A percentile compares a stretch with the other conserved stretches of the same genome.
Evolutionary conservation across 176 grass and related monocot species (phyloP).

Genomic region (Metroxylon sagu): DNA sequence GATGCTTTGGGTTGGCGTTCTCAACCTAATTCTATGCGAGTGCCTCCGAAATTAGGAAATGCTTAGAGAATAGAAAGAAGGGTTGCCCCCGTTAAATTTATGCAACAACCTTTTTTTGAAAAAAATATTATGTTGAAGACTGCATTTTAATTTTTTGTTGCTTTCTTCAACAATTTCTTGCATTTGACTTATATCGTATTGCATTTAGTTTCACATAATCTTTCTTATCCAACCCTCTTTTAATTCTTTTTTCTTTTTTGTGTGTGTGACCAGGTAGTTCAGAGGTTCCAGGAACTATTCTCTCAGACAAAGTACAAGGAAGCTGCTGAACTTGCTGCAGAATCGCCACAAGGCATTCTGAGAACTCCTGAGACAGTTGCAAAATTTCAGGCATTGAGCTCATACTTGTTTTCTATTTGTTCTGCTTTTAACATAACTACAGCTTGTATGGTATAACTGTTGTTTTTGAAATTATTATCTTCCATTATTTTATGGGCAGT

Average conservation of each 20-base stretch:
- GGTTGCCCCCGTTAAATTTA: too few species aligned
- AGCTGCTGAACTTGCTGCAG: conserved; percentile 93
- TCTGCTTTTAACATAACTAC: not conserved
- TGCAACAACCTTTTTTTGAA: too few species aligned
- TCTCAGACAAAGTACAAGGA: conserved; percentile 96
- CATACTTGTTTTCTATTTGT: not conserved
- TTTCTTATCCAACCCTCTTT: not conserved
- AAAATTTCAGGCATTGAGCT: conserved; percentile 68
- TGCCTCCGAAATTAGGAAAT: too few species aligned
- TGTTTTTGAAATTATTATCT: not conserved
- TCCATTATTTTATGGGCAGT: not conserved
- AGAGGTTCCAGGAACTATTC: conserved; percentile 91
- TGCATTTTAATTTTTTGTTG: too few species aligned
- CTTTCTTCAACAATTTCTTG: too few species aligned
- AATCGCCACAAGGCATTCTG: conserved; percentile 83
- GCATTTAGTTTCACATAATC: too few species aligned
- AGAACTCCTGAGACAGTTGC: conserved; percentile 89
- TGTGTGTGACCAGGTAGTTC: conserved; percentile 59
- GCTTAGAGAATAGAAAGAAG: too few species aligned
- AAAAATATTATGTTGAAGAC: too few species aligned
- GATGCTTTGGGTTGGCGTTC: too few species aligned
- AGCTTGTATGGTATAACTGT: not conserved
- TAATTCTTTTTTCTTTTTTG: not conserved
- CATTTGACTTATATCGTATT: too few species aligned
- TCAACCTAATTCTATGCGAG: too few species aligned